phyloP scores from a whole-genome alignment of 768 basidiomycete species.

The Fibroporia radiculosa region DNA sequence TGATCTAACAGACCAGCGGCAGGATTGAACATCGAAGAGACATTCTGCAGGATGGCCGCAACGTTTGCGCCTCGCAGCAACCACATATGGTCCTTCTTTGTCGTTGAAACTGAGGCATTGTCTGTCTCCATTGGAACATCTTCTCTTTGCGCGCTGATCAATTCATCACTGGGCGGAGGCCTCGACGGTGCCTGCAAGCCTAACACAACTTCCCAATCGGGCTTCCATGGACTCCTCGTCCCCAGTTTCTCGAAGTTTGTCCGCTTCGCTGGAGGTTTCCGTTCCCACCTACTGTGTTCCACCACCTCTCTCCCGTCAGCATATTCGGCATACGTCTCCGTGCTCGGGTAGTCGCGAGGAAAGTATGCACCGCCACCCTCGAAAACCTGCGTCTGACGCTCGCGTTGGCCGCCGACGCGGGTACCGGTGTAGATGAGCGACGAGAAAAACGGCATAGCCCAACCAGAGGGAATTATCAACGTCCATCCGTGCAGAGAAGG shows the following conservation, averaged over 20 bases:
- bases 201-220: slow-evolving; percentile 73
- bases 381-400: slow-evolving; percentile 72
- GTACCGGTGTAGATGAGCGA: slow-evolving; percentile 81
- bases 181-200: slow-evolving; percentile 29
- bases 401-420: slow-evolving; percentile 78
- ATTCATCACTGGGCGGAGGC: slow-evolving; percentile 13
- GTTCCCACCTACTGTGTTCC: slow-evolving; percentile 59
- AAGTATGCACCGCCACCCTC: slow-evolving; percentile 73
- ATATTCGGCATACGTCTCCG: slow-evolving; percentile 44
- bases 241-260: slow-evolving; percentile 60
- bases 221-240: slow-evolving; percentile 62
- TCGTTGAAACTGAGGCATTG: slow-evolving; percentile 1
- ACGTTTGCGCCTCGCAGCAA: slow-evolving; percentile 55
- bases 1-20: slow-evolving; percentile 39
- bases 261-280: slow-evolving; percentile 85
- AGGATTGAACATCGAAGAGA: slow-evolving; percentile 30
- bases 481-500: slow-evolving; percentile 74
- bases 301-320: slow-evolving; percentile 40
- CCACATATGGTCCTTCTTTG: slow-evolving; percentile 43
- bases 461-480: slow-evolving; percentile 78
- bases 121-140: slow-evolving; percentile 8
- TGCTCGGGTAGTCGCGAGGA: slow-evolving; percentile 73
- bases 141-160: slow-evolving; percentile 57
- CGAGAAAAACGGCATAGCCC: slow-evolving; percentile 84
- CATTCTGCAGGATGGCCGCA: slow-evolving; percentile 36